Conservation (phyloP, 345 rosid species). For the Dipteronia dyeriana region DNA sequence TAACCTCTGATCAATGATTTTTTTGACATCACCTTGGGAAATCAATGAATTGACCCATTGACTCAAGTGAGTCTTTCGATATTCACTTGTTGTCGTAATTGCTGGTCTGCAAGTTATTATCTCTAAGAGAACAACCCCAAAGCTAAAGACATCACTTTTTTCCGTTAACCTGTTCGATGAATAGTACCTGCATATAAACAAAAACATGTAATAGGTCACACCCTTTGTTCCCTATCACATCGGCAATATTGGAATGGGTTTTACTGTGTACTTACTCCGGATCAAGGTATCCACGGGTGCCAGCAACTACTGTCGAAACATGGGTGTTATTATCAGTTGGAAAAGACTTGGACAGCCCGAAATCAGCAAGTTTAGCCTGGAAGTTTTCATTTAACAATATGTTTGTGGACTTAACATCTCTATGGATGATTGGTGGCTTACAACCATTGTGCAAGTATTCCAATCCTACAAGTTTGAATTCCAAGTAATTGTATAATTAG, state of each 20-base stretch:
- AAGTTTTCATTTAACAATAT: slow-evolving; percentile 46
- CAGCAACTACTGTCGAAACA: slow-evolving; percentile 39
- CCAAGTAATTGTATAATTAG: neutral
- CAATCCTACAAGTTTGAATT: slow-evolving; percentile 30
- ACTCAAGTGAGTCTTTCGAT: slow-evolving; percentile 9
- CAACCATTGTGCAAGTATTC: slow-evolving; percentile 36
- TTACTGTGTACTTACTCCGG: slow-evolving; percentile 41
- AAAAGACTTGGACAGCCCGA: slow-evolving; percentile 47
- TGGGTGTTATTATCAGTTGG: slow-evolving; percentile 34
- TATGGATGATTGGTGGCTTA: slow-evolving; percentile 34
- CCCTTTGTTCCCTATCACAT: too few species aligned
- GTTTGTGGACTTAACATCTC: slow-evolving; percentile 53
- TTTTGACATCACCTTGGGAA: slow-evolving; percentile 17
- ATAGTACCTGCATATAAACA: slow-evolving; percentile 12
- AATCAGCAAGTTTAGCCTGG: slow-evolving; percentile 55
- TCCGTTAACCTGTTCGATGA: neutral
- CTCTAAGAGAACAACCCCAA: slow-evolving; percentile 26
- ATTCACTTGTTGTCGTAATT: neutral
- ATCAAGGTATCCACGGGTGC: slow-evolving; percentile 54
- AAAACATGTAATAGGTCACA: neutral
- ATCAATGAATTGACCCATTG: slow-evolving; percentile 23
- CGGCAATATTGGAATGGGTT: neutral
- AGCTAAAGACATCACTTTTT: slow-evolving; percentile 26
- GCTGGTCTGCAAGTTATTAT: slow-evolving; percentile 20
- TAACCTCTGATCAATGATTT: slow-evolving; percentile 22